Evolutionary conservation across 139 green algal species (phyloP), one percentile per base, ranked within the genome.

Genomic region (Trebouxia sp.): DNA sequence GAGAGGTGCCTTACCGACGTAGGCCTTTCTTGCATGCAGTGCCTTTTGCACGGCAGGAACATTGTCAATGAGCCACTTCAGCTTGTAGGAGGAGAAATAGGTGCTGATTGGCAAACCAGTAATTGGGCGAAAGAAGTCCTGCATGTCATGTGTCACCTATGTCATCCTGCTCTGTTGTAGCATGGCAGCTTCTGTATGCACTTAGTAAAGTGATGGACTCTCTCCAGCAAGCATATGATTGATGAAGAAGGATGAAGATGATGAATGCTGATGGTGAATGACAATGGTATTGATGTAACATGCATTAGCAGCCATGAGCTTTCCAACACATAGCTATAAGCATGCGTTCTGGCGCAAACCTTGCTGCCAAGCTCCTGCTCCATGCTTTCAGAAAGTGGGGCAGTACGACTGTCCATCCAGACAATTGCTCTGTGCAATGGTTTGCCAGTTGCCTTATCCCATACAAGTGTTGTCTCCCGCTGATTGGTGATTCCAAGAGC

Each of bases 61-160:
- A 79, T 99, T 95, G 15, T 97, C 90, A 51, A 94, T 79, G 84
- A 99, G 65, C 97, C 97, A 99, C 78, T 84, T 85, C 28, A 97
- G 88, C 88, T 99, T 99, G 83, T 96, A 91, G 6, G 92, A 93
- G 11, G 88, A 94, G 82, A 99, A 99, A 91, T 99, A 99, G 38
- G 95, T 96, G 56, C 83, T 95, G 42, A 99, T 89, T 38, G 97
- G 97, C 30, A 99, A 87, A 9, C 97, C 97, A 4, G 94, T 98
- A 7, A 91, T 74, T 1, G 75, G 12, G 30, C 94, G 78, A 83
- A 97, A 96, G 35, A 83, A 80, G 81, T 95, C 89, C 83, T 92
- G 80, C 56, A 50, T 3, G 9, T 20, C 8, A 65, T n/a, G n/a
- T n/a, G n/a, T n/a, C n/a, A n/a, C n/a, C n/a, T n/a, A n/a, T n/a